phyloP scores from a whole-genome alignment of 805 yeast species.

The Metschnikowia lunata region DNA sequence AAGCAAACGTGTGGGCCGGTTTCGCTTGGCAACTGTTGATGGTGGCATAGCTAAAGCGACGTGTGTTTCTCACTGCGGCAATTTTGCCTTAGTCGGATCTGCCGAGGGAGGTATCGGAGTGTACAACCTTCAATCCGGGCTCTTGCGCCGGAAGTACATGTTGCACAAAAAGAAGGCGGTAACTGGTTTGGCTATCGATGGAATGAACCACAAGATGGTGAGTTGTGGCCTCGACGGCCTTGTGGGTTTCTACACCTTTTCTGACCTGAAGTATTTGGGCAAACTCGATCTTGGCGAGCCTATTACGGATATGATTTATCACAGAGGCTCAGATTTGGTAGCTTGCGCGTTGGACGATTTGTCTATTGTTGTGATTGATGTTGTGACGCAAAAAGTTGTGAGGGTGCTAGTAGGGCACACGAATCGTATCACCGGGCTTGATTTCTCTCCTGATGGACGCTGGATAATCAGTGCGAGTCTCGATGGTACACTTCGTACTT shows the following conservation, averaged over 20 bases:
- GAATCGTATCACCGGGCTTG: constrained; percentile 81
- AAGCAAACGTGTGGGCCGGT: constrained; percentile 74
- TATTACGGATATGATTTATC: constrained; percentile 71
- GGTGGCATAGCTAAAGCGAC: constrained; percentile 71
- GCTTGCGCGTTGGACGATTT: constrained; percentile 86
- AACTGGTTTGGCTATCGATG: constrained; percentile 85
- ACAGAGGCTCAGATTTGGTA: constrained; percentile 74
- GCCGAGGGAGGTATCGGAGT: constrained; percentile 79
- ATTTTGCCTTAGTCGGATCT: constrained; percentile 90
- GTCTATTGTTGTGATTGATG: constrained; percentile 77
- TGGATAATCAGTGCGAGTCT: constrained; percentile 84
- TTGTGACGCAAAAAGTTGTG: constrained; percentile 73
- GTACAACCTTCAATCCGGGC: constrained; percentile 91
- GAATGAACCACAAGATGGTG: constrained; percentile 84
- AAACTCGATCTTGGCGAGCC: constrained; percentile 70
- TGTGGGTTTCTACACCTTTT: constrained; percentile 83
- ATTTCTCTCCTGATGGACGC: constrained; percentile 91
- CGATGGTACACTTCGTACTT: constrained; percentile 86
- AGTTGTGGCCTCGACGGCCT: constrained; percentile 86
- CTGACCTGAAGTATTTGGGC: constrained; percentile 62
- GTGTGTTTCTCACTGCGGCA: constrained; percentile 87
- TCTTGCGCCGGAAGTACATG: constrained; percentile 61
- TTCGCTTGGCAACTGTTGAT: constrained; percentile 70
- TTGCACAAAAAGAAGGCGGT: constrained; percentile 64
- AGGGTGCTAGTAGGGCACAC: constrained; percentile 88